A percentile compares a stretch with the other conserved stretches of the same genome.
These are phyloP conservation scores for Extremus antarcticus DNA, from an alignment of 495 filamentous ascomycete genomes.

Conservation along the genomic window DNA sequence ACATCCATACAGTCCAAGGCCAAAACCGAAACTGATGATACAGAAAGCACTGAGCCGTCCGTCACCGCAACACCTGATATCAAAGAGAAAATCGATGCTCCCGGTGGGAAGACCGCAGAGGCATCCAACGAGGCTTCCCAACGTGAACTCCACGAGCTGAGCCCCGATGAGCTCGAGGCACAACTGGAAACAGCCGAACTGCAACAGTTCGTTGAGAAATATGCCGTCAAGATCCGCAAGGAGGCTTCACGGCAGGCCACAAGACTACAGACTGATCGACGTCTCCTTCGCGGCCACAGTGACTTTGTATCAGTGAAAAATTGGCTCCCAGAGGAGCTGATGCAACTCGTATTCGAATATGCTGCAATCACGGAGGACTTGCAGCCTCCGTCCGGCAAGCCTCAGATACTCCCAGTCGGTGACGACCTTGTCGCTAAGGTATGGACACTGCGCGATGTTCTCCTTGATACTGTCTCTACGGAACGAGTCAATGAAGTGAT, in stretches of 20 bases:
- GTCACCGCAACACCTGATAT: constrained; percentile 17
- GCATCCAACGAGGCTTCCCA: not conserved
- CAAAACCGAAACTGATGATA: constrained; percentile 21
- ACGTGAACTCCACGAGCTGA: constrained; percentile 40
- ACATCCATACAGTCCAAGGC: constrained; percentile 66
- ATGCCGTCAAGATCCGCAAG: constrained; percentile 47
- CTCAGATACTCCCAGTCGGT: constrained; percentile 37
- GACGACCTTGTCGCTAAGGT: constrained; percentile 65
- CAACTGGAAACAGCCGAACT: constrained; percentile 74
- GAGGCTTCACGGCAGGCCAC: constrained; percentile 51
- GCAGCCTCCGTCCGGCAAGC: constrained; percentile 32
- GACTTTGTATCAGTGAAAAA: constrained; percentile 55
- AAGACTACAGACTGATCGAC: constrained; percentile 66
- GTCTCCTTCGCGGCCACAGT: constrained; percentile 64
- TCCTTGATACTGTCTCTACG: constrained; percentile 54
- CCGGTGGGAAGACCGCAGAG: not conserved
- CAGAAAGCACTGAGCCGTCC: constrained; percentile 2
- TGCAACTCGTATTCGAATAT: constrained; percentile 59
- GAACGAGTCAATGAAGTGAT: constrained; percentile 53
- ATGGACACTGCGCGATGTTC: constrained; percentile 66
- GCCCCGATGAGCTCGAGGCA: constrained; percentile 72
- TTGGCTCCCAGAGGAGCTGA: constrained; percentile 71
- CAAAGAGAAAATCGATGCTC: not conserved
- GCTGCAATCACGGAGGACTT: constrained; percentile 33
- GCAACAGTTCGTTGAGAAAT: constrained; percentile 71